Base-by-base conservation (phyloP, 352 stramenopile species). In the Phytophthora lateralis region DNA sequence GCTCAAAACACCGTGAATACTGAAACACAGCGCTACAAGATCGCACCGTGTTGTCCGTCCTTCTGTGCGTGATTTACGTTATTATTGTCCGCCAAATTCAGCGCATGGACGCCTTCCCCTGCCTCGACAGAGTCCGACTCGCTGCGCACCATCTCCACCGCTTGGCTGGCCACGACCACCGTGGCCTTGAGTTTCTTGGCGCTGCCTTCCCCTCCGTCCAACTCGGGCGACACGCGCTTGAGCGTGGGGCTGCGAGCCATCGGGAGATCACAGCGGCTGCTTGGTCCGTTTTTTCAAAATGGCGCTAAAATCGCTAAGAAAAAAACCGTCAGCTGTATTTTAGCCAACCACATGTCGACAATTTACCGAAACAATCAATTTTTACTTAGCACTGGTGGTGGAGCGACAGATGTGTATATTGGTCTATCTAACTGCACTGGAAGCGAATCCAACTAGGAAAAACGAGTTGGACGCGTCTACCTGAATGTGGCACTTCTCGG, bases 401-500 rank as follows among this genome's bases (percentile, higher is more conserved):
- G 35, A 20, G 26, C 46, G 44, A 45, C 53, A 38, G 30, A 37
- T 43, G 24, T 53, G 27, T 61, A 21, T 62, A 48, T 67, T 52
- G 32, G 32, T 55, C 27, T 47, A 66, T 60, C 42, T 60, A 53
- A 56, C 15, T 50, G 46, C 30, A 37, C 34, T 27, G 8, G 43
- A 49, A 17, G 24, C 43, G n/a, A n/a, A n/a, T n/a, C n/a, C n/a
- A n/a, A n/a, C 21, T 48, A 48, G 30, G n/a, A 29, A 7, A 47
- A 47, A 44, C 10, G 3, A 37, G 32, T 37, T 53, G 21, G 53
- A 27, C n/a, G 15, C 12, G 20, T 61, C 68, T 93, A 95, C 78
- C 79, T 76, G 66, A 92, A 94, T 26, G 84, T 95, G 57, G 87
- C 82, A 58, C 85, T 95, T 63, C 85, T 80, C 12, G 87, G 83